These are phyloP conservation scores for Takakia lepidozioides DNA, from an alignment of 225 moss, liverwort and hornwort species.

Conservation along the genomic window DNA sequence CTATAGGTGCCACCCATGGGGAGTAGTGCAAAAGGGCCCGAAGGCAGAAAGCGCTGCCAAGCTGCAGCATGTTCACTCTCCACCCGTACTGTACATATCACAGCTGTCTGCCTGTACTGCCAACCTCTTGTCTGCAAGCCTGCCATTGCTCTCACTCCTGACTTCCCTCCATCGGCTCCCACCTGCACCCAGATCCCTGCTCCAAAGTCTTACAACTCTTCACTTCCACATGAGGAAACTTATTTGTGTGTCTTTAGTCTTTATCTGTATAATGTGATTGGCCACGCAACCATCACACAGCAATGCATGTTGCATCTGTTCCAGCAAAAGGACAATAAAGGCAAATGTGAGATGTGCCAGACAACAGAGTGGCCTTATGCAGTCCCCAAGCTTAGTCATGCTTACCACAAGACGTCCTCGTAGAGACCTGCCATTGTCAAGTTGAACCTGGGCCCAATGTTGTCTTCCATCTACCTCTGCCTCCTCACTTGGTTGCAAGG, in stretches of 20 bases:
- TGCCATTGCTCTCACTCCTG: constrained; percentile 79
- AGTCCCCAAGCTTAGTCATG: too few relatives aligned
- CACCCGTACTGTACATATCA: constrained; percentile 91
- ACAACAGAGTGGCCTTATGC: too few relatives aligned
- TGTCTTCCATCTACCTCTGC: constrained; percentile 23
- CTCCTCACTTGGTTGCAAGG: constrained; percentile 8
- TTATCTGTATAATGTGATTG: too few relatives aligned
- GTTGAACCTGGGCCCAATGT: constrained; percentile 66
- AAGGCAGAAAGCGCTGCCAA: constrained; percentile 93
- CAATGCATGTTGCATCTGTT: too few relatives aligned
- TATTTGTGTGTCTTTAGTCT: too few relatives aligned
- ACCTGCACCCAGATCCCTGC: constrained; percentile 37
- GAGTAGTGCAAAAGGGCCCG: constrained; percentile 80
- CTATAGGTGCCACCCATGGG: constrained; percentile 66
- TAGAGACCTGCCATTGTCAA: constrained; percentile 70
- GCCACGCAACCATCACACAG: too few relatives aligned
- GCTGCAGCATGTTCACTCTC: constrained; percentile 64
- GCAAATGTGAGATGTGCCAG: too few relatives aligned
- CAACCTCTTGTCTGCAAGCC: constrained; percentile 75
- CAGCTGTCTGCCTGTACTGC: constrained; percentile 79
- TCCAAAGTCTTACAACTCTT: too few relatives aligned
- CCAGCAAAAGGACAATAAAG: too few relatives aligned
- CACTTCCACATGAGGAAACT: too few relatives aligned
- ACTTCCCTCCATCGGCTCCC: constrained; percentile 90
- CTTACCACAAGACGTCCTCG: constrained; percentile 80